Evolutionary conservation across 2,329 filamentous ascomycete genomes (phyloP).

Genomic region (Chaetomiaceae sp.): DNA sequence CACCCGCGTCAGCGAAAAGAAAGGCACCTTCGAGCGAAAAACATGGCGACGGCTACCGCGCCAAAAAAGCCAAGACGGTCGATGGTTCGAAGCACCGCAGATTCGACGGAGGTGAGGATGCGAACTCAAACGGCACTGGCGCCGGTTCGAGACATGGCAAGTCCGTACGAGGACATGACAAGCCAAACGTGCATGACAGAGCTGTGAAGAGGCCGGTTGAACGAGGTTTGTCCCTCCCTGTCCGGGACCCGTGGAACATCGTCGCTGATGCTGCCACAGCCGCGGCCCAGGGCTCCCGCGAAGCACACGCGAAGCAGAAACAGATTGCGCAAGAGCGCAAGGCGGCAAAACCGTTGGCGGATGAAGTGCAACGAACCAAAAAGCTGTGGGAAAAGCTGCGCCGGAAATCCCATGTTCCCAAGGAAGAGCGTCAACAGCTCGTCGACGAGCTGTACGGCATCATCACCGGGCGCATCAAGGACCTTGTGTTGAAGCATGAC

Average conservation of each 20-base stretch:
- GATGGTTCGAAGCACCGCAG: constrained; percentile 29
- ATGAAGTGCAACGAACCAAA: constrained; percentile 82
- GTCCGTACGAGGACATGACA: constrained; percentile 26
- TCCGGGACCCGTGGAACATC: neutral
- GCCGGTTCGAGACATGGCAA: constrained; percentile 33
- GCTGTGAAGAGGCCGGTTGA: constrained; percentile 36
- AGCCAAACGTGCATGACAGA: constrained; percentile 26
- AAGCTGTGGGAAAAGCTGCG: constrained; percentile 95
- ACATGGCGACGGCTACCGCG: constrained; percentile 35
- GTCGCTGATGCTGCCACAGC: constrained; percentile 31
- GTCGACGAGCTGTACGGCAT: constrained; percentile 87
- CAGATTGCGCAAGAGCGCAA: constrained; percentile 82
- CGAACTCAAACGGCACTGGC: constrained; percentile 33
- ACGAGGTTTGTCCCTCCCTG: constrained; percentile 31
- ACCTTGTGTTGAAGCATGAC: constrained; percentile 98
- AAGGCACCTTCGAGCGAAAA: constrained; percentile 45
- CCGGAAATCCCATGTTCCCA: constrained; percentile 85
- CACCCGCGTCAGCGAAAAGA: constrained; percentile 47
- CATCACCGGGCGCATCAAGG: constrained; percentile 83
- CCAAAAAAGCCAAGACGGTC: constrained; percentile 46
- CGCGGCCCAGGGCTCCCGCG: constrained; percentile 57
- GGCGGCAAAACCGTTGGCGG: constrained; percentile 85
- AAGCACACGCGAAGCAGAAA: constrained; percentile 91
- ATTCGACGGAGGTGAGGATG: constrained; percentile 32
- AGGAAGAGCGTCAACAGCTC: constrained; percentile 79